These are phyloP conservation scores for Paramecium biaurelia DNA, from an alignment of 73 alveolate genomes.

Conservation along the genomic window DNA sequence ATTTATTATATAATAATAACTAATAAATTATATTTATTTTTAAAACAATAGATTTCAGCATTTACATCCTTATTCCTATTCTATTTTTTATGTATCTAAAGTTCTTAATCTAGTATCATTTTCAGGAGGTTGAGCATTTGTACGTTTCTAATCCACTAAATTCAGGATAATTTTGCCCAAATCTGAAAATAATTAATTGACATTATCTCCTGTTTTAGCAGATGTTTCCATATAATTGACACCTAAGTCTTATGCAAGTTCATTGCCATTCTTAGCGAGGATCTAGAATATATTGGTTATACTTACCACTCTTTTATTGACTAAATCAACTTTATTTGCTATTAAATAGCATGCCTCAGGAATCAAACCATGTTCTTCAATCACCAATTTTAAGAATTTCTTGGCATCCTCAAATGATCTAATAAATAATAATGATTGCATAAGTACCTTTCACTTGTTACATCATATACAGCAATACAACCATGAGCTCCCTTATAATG, in stretches of 20 bases:
- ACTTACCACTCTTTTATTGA: not conserved
- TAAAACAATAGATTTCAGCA: not conserved
- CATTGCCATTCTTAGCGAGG: not conserved
- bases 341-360: constrained; percentile 40
- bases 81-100: not conserved
- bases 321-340: constrained; percentile 45
- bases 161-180: constrained; percentile 20
- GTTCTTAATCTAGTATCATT: constrained; percentile 26
- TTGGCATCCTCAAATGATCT: constrained; percentile 49
- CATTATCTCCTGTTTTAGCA: constrained; percentile 56
- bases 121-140: constrained; percentile 24
- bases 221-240: constrained; percentile 61
- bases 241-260: constrained; percentile 1
- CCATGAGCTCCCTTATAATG: constrained; percentile 86
- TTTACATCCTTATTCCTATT: not conserved
- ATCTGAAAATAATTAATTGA: constrained; percentile 39
- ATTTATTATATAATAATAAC: not conserved
- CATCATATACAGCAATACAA: constrained; percentile 78
- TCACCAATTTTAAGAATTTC: not conserved
- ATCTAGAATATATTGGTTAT: not conserved
- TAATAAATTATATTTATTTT: not conserved
- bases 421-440: not conserved
- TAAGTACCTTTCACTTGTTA: constrained; percentile 49
- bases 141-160: constrained; percentile 6
- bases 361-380: constrained; percentile 40